Evolutionary conservation across 164 flowering plant species (phyloP), one percentile per base, ranked within the genome.

Genomic region (Litsea cubeba): DNA sequence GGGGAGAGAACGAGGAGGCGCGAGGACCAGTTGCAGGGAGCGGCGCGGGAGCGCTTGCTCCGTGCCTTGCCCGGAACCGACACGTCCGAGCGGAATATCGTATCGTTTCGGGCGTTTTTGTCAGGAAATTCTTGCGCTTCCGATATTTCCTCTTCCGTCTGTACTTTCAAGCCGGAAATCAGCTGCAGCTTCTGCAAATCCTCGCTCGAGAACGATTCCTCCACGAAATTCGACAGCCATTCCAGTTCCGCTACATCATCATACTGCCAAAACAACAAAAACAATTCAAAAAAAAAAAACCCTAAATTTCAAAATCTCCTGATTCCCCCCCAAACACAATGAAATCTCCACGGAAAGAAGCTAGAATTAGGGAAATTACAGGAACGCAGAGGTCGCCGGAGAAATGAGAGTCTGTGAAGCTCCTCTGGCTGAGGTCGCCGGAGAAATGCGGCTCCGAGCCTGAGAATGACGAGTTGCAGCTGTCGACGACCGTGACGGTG

Each of bases 151-250:
- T 68, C 71, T 62, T 76, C 71, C 23, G 87, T 63, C 25, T 78
- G 79, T 1, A 82, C 80, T 65, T 83, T 84, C 58, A 73, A 40
- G 15, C 85, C 84, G 40, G 93, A 82, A 62, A 90, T 82, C 58
- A 85, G 75, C 51, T 87, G 88, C 71, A 88, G 83, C 72, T 82
- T 88, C 26, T 86, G 89, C 14, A 88, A 74, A 72, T 88, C 92
- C 46, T 86, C 89, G 75, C 83, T 84, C 6, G 98, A 88, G 83
- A 92, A 95, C 1, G 97, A 91, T 71, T 95, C 97, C 72, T 93
- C 98, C 67, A 88, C 92, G 77, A 95, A 90, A 75, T 91, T 91
- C 60, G 98, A 95, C 2, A 93, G 91, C 98, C 98, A 93, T 82
- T 95, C 97, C 1, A 95, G 90, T 81, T 95, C 91, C n/a, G 91